Conservation (phyloP, 1,284 basidiomycete genomes). For the Inonotus hispidus region DNA sequence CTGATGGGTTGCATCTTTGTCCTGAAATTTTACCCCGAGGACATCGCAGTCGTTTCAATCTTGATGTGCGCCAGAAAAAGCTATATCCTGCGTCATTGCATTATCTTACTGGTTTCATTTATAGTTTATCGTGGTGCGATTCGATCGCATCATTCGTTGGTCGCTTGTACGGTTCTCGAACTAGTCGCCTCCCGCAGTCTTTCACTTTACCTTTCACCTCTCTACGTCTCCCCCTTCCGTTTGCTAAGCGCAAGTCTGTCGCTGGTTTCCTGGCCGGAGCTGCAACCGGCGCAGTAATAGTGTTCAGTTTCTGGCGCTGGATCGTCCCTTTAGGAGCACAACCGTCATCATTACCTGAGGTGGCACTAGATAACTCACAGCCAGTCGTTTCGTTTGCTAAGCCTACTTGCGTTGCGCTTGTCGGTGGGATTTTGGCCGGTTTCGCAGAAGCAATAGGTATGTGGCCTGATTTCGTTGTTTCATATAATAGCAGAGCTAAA, state of each 20-base stretch:
- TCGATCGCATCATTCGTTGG: conserved; percentile 93
- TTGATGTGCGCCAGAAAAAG: conserved; percentile 61
- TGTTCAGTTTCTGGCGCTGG: conserved; percentile 75
- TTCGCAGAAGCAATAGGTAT: conserved; percentile 80
- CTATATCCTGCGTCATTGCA: conserved; percentile 2
- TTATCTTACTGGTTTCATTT: neutral
- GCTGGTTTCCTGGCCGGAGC: conserved; percentile 88
- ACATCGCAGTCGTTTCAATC: conserved; percentile 84
- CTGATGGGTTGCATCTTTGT: conserved; percentile 86
- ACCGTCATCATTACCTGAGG: conserved; percentile 27
- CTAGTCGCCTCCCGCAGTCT: conserved; percentile 67
- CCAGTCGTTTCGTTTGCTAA: conserved; percentile 4
- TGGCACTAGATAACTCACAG: neutral
- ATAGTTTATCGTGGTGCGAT: conserved; percentile 93
- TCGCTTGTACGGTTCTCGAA: conserved; percentile 75
- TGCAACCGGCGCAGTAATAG: conserved; percentile 70
- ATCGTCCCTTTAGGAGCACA: conserved; percentile 42
- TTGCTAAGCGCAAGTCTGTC: conserved; percentile 80
- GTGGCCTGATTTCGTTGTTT: conserved; percentile 27
- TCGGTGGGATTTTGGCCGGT: conserved; percentile 75
- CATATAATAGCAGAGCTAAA: conserved; percentile 48
- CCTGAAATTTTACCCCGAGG: conserved; percentile 76
- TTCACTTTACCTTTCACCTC: conserved; percentile 33
- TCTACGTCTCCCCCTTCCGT: conserved; percentile 49
- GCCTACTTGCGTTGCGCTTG: conserved; percentile 54